A percentile compares a stretch with the other conserved stretches of the same genome.
Conservation (phyloP, 2,329 filamentous ascomycete genomes). For the Aspergillus ruber region DNA sequence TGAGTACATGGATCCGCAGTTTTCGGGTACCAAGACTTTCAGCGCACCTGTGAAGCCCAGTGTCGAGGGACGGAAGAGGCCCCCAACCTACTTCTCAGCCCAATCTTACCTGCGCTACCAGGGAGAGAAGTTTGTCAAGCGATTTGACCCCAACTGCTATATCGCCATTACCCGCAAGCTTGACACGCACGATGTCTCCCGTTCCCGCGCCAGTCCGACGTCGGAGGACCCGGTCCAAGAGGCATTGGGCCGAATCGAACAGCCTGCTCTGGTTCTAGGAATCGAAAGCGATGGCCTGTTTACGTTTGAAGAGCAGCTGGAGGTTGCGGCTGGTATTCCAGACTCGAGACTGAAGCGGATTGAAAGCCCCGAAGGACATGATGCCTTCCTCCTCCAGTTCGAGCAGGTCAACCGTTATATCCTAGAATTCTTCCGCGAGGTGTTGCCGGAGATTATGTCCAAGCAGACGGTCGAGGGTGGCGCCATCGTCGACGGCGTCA, state of each 20-base stretch:
- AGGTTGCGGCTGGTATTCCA: constrained; percentile 75
- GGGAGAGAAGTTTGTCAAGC: constrained; percentile 89
- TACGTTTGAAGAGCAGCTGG: constrained; percentile 92
- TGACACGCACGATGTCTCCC: constrained; percentile 91
- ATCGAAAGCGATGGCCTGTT: constrained; percentile 96
- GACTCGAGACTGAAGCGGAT: constrained; percentile 76
- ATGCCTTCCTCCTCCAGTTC: constrained; percentile 93
- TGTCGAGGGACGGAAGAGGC: constrained; percentile 29
- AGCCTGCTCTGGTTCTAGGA: constrained; percentile 83
- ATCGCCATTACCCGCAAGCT: constrained; percentile 97
- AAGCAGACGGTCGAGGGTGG: constrained; percentile 46
- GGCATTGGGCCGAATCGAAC: constrained; percentile 74
- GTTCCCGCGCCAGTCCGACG: constrained; percentile 53
- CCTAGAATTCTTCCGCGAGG: constrained; percentile 72
- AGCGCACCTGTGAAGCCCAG: constrained; percentile 32
- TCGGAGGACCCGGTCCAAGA: constrained; percentile 53
- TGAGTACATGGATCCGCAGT: constrained; percentile 59
- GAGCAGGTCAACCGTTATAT: constrained; percentile 92
- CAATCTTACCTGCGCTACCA: constrained; percentile 97
- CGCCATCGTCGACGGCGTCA: constrained; percentile 48
- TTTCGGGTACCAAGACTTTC: constrained; percentile 58
- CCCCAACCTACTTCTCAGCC: constrained; percentile 90
- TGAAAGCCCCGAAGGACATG: constrained; percentile 89
- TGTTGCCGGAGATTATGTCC: constrained; percentile 82
- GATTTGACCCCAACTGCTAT: constrained; percentile 98